Base-by-base conservation (phyloP, 2,329 filamentous ascomycete genomes). In the Calonectria henricotiae region DNA sequence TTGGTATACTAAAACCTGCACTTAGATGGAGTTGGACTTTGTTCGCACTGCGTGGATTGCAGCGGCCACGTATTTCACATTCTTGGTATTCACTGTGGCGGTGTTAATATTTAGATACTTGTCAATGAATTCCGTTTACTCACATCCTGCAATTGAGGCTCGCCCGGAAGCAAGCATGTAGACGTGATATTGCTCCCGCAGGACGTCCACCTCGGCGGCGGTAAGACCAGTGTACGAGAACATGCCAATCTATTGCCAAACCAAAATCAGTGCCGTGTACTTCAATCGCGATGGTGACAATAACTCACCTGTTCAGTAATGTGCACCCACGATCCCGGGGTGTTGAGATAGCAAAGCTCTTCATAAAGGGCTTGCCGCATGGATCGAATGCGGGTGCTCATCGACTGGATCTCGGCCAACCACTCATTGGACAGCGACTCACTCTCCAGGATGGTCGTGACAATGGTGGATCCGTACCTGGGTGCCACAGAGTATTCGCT, bases 401-500 rank as follows among this genome's bases (percentile, higher is more conserved):
- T 99, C 72, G 93, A 95, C 65, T 89, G 88, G 74, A 99, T 87
- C 83, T 99, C 95, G 32, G 91, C 92, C 83, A 98, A 92, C 96
- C 95, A 99, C 85, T 98, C 91, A 23, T 89, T 88, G 79, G 96
- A 98, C 63, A 99, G 89, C 64, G 86, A 84, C 1, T 89, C 81
- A 81, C 97, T 93, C 80, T 97, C 98, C 68, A 98, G 87, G 11
- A 98, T 89, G n/a, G 90, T 89, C 74, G 91, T 91, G 11, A 94
- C 96, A 75, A 98, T 96, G 72, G 93, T 91, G 1, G 96, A 96
- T 66, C 96, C 96, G 82, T 98, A 98, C 25, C 95, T 92, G 4
- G 96, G 96, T 32, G 96, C 96, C 83, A 98, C 98, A 17, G 94
- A 97, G 84, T 98, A 98, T 85, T 98, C 96, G 35, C 94, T 96